Base-by-base conservation (phyloP, 371 early-diverging fungal species). In the Rhizopus arrhizus region DNA sequence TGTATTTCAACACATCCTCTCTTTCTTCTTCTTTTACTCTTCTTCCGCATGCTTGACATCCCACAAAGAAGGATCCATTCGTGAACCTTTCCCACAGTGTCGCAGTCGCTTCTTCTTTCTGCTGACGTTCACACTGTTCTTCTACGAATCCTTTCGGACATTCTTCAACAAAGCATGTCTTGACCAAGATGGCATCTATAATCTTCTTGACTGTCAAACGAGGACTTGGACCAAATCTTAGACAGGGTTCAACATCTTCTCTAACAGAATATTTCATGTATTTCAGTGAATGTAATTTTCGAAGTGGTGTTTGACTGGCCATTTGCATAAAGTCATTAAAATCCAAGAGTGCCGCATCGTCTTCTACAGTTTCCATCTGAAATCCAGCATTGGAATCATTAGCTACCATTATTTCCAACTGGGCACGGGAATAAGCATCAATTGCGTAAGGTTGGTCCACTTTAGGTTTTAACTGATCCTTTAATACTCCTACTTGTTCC, bases 161-260 rank as follows among this genome's bases (percentile, higher is more conserved):
- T 43, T 80, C 82, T 62, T 90, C 89, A n/a, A 91, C 84, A 60
- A 82, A 85, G 56, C 88, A 84, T 6, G 89, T 88, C 64, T 93
- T 93, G 52, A 86, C 79, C 15, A 86, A 64, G 50, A 96, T 91
- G 15, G 95, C 90, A 43, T 95, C 95, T 11, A 92, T 74, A 13
- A 96, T 81, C 65, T 88, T 90, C 51, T 84, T 81, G 22, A 88
- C 81, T 11, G 92, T 82, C 6, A 91, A 80, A 28, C 90, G 85
- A 12, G 96, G 92, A 43, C 80, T 88, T 29, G 90, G 86, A n/a
- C 95, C 95, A 68, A 96, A 94, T n/a, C 92, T 85, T 51, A 96
- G 77, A 66, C 94, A 93, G 5, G 94, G 91, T 53, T 82, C 82
- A 12, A 93, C 79, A 59, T 93, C 94, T 50, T 91, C 92, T 42